Evolutionary conservation across 106 monocot species (phyloP), one percentile per base, ranked within the genome.

Genomic region (Agapanthus africanus): DNA sequence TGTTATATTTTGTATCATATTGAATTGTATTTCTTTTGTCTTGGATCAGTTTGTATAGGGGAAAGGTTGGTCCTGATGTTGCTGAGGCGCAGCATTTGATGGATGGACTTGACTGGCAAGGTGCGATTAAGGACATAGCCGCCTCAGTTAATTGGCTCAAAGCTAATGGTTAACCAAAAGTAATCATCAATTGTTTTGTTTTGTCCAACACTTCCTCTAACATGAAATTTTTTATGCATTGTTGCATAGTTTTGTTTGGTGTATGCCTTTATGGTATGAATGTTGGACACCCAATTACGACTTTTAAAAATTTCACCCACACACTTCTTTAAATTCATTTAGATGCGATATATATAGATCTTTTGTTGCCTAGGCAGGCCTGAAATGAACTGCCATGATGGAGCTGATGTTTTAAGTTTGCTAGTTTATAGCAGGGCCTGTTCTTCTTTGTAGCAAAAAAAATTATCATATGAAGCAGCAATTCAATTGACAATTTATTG

Each of bases 101-200:
- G 86, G 83, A 86, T 0, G 91, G 80, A 54, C 84, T 95, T 37
- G 88, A 95, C 37, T 95, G 88, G 95, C 78, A 70, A 47, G 86
- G 84, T 80, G 95, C 95, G 28, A 73, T 91, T 11, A 84, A 95
- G 78, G 95, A 95, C 69, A 89, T 97, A 41, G 34, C 46, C 8
- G 95, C 95, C 63, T 91, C 95, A 38, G 84, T 80, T 66, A 76
- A 87, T 10, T 97, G 95, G 95, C 91, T 97, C 40, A 91, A 97
- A 63, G 60, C 80, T 25, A 86, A 84, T 82, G 95, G 95, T 60
- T 97, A 91, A 39, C 23, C 76, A 16, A 97, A 97, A 86, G 95
- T 81, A 16, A 44, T 63, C 27, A 54, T n/a, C 28, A 25, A 32
- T 7, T 60, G 9, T 3, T 54, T 35, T 65, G 10, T 69, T 35